Evolutionary conservation across 805 yeast genomes (phyloP).

Genomic region (Priceomyces fermenticarens): DNA sequence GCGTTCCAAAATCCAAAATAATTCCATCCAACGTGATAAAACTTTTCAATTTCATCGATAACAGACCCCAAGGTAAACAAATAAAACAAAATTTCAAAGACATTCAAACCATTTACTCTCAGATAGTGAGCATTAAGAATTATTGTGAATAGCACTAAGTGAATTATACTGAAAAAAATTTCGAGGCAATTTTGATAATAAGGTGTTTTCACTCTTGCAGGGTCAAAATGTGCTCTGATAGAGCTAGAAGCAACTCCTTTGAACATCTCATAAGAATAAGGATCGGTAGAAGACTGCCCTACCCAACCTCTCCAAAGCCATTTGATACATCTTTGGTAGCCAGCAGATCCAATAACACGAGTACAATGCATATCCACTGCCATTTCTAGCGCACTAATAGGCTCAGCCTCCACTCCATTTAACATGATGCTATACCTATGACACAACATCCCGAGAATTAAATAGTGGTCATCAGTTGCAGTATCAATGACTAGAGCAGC

Average conservation of each 20-base stretch:
- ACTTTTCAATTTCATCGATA: conserved; percentile 64
- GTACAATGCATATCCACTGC: conserved; percentile 86
- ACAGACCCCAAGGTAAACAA: conserved; percentile 65
- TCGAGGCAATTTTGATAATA: conserved; percentile 75
- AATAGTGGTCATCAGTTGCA: conserved; percentile 54
- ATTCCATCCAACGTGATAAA: conserved; percentile 71
- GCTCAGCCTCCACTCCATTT: conserved; percentile 57
- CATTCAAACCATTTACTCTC: conserved; percentile 27
- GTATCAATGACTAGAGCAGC: conserved; percentile 69
- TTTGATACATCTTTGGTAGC: conserved; percentile 80
- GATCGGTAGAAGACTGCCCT: conserved; percentile 67
- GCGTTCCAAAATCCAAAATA: conserved; percentile 78
- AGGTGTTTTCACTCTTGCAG: conserved; percentile 83
- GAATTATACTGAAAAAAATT: conserved; percentile 62
- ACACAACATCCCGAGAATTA: conserved; percentile 74
- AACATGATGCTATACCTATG: conserved; percentile 68
- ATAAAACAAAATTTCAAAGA: conserved; percentile 56
- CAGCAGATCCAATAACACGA: conserved; percentile 71
- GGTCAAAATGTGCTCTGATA: conserved; percentile 65
- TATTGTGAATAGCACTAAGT: conserved; percentile 57
- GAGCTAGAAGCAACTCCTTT: conserved; percentile 54
- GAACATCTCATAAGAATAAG: conserved; percentile 65
- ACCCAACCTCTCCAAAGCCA: conserved; percentile 97
- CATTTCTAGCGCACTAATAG: conserved; percentile 75
- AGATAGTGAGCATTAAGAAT: conserved; percentile 59